A percentile compares a stretch with the other conserved stretches of the same genome.
These are phyloP conservation scores for Flaveria brownii DNA, from an alignment of 129 eudicot genomes.

Conservation along the genomic window DNA sequence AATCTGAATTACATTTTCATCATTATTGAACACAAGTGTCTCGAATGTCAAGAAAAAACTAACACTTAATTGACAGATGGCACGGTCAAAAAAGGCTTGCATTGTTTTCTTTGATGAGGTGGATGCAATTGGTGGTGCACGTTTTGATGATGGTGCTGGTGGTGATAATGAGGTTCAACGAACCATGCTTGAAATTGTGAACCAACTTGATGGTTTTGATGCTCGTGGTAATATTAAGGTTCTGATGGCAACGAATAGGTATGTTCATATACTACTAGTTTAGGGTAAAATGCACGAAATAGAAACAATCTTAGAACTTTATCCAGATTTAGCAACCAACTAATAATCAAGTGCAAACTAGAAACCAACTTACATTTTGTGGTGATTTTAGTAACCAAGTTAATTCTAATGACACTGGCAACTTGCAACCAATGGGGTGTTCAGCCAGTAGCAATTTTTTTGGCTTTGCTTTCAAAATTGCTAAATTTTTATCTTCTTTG, in stretches of 20 bases:
- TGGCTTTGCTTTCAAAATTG: background rate
- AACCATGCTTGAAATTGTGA: constrained; percentile 98
- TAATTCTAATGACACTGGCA: background rate
- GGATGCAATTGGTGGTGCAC: constrained; percentile 98
- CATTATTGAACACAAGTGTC: background rate
- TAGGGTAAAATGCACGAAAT: background rate
- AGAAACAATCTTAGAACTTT: too few relatives aligned
- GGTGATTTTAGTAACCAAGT: background rate
- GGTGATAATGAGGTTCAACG: constrained; percentile 98
- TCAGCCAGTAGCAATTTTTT: background rate
- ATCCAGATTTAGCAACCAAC: background rate
- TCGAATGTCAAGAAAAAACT: constrained; percentile 1
- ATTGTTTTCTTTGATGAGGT: constrained; percentile 90
- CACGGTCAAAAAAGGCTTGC: constrained; percentile 95
- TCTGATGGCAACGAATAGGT: constrained; percentile 99
- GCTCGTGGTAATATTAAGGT: constrained; percentile 97
- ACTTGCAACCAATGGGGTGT: background rate
- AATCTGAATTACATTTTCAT: background rate
- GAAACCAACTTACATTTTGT: background rate
- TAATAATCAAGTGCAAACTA: background rate
- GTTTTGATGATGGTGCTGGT: constrained; percentile 93
- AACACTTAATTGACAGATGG: constrained; percentile 62
- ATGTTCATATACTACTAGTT: background rate
- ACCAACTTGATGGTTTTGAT: constrained; percentile 98
- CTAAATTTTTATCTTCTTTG: background rate